Evolutionary conservation across 2,329 filamentous ascomycete genomes (phyloP).

Genomic region (Plenodomus biglobosus): DNA sequence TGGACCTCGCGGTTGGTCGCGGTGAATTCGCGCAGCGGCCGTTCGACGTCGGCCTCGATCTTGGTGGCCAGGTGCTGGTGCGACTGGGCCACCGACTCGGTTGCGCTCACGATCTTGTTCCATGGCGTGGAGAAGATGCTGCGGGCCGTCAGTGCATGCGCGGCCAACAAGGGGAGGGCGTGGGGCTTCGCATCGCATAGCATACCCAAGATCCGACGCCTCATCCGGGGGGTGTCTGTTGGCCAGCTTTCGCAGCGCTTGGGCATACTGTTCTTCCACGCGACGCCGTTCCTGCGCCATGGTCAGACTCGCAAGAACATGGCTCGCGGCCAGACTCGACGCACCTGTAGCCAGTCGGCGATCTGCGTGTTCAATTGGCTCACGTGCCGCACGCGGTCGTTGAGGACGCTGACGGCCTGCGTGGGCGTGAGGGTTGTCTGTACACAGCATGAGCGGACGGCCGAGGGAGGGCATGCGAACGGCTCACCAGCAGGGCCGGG

Average conservation of each 20-base stretch:
- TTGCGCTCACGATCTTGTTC: slow-evolving; percentile 80
- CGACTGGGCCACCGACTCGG: slow-evolving; percentile 77
- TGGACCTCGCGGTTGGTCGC: slow-evolving; percentile 72
- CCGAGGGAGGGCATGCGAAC: slow-evolving; percentile 2
- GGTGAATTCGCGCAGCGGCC: slow-evolving; percentile 75
- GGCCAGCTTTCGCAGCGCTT: slow-evolving; percentile 77
- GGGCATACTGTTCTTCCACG: slow-evolving; percentile 87
- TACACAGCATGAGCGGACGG: slow-evolving; percentile 31
- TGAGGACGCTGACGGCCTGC: slow-evolving; percentile 79
- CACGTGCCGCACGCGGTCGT: slow-evolving; percentile 86
- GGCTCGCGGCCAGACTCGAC: slow-evolving; percentile 13
- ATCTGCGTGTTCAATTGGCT: slow-evolving; percentile 84
- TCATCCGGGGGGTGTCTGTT: slow-evolving; percentile 73
- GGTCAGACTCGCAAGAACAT: slow-evolving; percentile 19
- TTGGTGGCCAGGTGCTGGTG: slow-evolving; percentile 78
- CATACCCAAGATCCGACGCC: slow-evolving; percentile 84
- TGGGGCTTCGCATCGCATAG: slow-evolving; percentile 77
- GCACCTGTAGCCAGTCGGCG: slow-evolving; percentile 95
- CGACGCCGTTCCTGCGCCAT: slow-evolving; percentile 78
- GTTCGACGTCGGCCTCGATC: slow-evolving; percentile 87
- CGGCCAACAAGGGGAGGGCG: neutral
- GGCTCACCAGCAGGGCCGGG: slow-evolving; percentile 83
- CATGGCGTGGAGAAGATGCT: slow-evolving; percentile 91
- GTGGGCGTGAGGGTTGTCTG: slow-evolving; percentile 78
- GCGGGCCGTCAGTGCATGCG: slow-evolving; percentile 30